Conservation (phyloP, 2,329 filamentous ascomycete species). For the Thielaviopsis ethacetica region DNA sequence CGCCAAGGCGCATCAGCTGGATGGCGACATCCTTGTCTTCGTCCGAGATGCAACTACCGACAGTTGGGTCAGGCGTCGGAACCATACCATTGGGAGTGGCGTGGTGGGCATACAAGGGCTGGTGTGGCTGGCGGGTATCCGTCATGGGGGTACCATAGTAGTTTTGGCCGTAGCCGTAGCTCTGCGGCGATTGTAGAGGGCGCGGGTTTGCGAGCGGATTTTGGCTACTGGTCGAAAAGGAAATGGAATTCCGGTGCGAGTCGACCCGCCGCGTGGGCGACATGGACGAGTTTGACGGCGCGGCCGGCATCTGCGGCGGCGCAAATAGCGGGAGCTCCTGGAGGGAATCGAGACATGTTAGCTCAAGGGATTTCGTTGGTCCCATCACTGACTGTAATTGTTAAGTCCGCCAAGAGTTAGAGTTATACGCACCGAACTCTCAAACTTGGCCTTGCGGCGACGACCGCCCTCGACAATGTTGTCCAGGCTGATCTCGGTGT, state of each 20-base stretch:
- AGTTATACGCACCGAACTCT: conserved; percentile 70
- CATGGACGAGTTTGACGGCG: conserved; percentile 92
- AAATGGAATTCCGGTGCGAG: conserved; percentile 54
- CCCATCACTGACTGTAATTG: too few species aligned
- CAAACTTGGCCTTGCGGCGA: conserved; percentile 84
- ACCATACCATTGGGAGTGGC: conserved; percentile 35
- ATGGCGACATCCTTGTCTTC: conserved; percentile 87
- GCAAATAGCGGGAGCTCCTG: conserved; percentile 94
- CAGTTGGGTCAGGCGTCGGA: conserved; percentile 91
- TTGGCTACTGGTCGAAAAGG: conserved; percentile 59
- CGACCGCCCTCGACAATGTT: conserved; percentile 96
- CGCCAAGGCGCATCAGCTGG: conserved; percentile 88
- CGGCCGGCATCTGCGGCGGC: conserved; percentile 81
- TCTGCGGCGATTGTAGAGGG: conserved; percentile 71
- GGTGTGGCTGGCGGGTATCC: conserved; percentile 45
- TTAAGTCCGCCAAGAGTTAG: not conserved
- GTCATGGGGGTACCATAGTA: conserved; percentile 29
- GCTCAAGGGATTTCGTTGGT: conserved; percentile 14
- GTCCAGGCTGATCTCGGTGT: conserved; percentile 92
- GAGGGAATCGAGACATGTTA: conserved; percentile 17
- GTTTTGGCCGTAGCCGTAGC: conserved; percentile 35
- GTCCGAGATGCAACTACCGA: conserved; percentile 92
- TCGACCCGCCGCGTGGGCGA: conserved; percentile 75
- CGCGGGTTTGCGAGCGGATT: conserved; percentile 66
- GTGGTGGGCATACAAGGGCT: conserved; percentile 22